Percentiles rank a stretch among this genome's conserved stretches.
phyloP scores from a whole-genome alignment of 495 filamentous ascomycete species.

The Saxophila tyrrhenica region DNA sequence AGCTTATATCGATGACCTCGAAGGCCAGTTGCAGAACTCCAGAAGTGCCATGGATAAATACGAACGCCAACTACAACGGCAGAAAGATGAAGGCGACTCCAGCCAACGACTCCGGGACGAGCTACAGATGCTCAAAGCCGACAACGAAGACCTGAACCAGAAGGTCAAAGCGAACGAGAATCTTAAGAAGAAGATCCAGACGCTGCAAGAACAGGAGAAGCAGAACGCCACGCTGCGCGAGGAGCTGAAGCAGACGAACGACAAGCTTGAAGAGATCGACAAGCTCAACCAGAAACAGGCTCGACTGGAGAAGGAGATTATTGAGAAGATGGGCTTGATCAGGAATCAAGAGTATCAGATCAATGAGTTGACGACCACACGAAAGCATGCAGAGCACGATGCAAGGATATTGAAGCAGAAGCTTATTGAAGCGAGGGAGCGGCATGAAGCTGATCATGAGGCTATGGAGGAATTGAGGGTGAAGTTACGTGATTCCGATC shows the following conservation, averaged over 20 bases:
- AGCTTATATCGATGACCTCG: slow-evolving; percentile 31
- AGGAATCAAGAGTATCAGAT: slow-evolving; percentile 51
- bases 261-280: slow-evolving; percentile 65
- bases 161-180: slow-evolving; percentile 66
- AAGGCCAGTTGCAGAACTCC: slow-evolving; percentile 26
- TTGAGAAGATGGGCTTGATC: slow-evolving; percentile 47
- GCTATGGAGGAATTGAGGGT: slow-evolving; percentile 44
- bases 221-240: slow-evolving; percentile 20
- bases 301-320: slow-evolving; percentile 44
- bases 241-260: slow-evolving; percentile 49
- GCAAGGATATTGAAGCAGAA: slow-evolving; percentile 45
- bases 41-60: slow-evolving; percentile 41
- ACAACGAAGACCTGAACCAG: slow-evolving; percentile 63
- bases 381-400: slow-evolving; percentile 47
- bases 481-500: slow-evolving; percentile 40
- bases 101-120: slow-evolving; percentile 36
- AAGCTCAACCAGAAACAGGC: slow-evolving; percentile 39
- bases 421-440: slow-evolving; percentile 42
- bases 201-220: slow-evolving; percentile 43
- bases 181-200: slow-evolving; percentile 59
- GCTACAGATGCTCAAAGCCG: slow-evolving; percentile 54
- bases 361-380: slow-evolving; percentile 45
- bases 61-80: slow-evolving; percentile 50
- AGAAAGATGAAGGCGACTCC: slow-evolving; percentile 33
- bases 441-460: slow-evolving; percentile 44